Evolutionary conservation across 306 rosid genomes (phyloP), one percentile per base, ranked within the genome.

Genomic region (Fragaria nilgerrensis): DNA sequence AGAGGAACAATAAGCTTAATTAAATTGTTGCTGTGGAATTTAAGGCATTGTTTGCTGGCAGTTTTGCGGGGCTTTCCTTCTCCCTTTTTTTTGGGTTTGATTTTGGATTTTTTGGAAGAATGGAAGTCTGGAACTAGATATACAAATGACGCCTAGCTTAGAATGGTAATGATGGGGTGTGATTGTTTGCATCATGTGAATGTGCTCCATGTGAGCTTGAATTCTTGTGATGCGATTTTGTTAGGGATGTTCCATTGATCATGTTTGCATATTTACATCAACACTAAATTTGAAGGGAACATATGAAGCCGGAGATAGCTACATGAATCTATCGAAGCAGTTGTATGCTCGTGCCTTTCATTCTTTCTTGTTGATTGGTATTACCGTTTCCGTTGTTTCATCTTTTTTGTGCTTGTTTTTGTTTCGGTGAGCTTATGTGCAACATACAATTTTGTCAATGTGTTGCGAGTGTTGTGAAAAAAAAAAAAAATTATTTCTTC

Each of bases 111-210:
- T 27, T 27, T 23, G 72, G 72, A 20, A 66, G 71, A n/a, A 0
- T 23, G 72, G 72, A 20, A 66, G 71, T 11, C 50, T 0, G 5
- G 13, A 65, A 65, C 12, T 20, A n/a, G 16, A 23, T 58, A 55
- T 79, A 41, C 62, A 80, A 85, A 56, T 70, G 71, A 69, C 74
- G 74, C 73, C 75, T 1, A 29, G 34, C 12, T 29, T 68, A 80
- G 85, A 52, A 59, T 56, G 45, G 70, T 22, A 72, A 73, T 39
- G 15, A 85, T 23, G 55, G 61, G 29, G 12, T 72, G 45, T 59
- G 44, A 48, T 4, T 48, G 19, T 49, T 29, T 78, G 41, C 19
- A 73, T 56, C 88, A 87, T 84, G 90, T 80, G 86, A 83, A 23
- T 45, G 61, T 73, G 70, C 58, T 70, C 44, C 80, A 79, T 83